Evolutionary conservation across 495 filamentous ascomycete genomes (phyloP), one percentile per base, ranked within the genome.

Genomic region (Podospora conica): DNA sequence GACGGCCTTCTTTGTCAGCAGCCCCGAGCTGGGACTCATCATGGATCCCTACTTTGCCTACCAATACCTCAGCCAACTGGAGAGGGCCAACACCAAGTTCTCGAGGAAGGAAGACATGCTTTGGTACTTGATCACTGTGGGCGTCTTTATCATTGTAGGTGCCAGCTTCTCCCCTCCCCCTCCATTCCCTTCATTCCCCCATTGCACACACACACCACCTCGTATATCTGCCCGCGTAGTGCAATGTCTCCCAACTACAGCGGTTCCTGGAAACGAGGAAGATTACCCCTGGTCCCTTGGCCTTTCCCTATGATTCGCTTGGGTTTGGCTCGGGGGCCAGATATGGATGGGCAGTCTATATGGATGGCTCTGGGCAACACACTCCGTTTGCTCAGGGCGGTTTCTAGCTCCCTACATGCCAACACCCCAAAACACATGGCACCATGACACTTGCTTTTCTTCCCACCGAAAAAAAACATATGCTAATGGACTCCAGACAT

Each of bases 201-300:
- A 25, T 23, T 65, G 61, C 63, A 70, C 61, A 66, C 65, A 88
- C 40, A 48, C 40, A 48, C 7, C 40, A 48, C 91, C 90, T 93
- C 91, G 83, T 65, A 90, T 89, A 91, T 90, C 93, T 97, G 93
- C 93, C 91, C 93, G 92, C 86, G 86, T 91, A 93, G 92, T 84
- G 85, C 77, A 76, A 63, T 76, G 72, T 78, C 87, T 68, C 87
- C 76, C 78, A 79, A 75, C 91, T 94, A 91, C 87, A 85, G 87
- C 92, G 93, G 91, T 96, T 96, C 93, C 92, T 96, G 90, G 85
- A 92, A 88, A 80, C 83, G 93, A 96, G 93, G 93, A 84, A 97
- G 91, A 97, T 89, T 83, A 88, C 90, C 92, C 90, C 87, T 88
- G 85, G 84, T 84, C 79, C 83, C 31, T 58, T 58, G 81, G 75